Evolutionary conservation across 75 land plant genomes (phyloP).

Genomic region (Sequoia sempervirens): DNA sequence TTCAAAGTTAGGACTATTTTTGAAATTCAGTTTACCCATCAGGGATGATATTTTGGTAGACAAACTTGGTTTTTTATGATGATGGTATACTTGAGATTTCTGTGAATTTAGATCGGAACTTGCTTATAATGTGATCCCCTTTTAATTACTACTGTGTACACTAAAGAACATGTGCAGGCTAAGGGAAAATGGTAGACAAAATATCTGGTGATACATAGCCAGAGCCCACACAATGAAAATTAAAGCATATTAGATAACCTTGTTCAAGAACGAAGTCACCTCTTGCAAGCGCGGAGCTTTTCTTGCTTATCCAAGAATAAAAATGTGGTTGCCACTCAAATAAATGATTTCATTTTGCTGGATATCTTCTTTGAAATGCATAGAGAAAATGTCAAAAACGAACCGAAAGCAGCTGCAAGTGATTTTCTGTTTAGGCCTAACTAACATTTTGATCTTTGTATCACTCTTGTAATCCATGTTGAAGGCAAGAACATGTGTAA

Average conservation of each 20-base stretch:
- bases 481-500: not conserved
- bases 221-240: not conserved
- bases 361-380: not conserved
- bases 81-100: not conserved
- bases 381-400: not conserved
- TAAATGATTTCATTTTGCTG: conserved; percentile 3
- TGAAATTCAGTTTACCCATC: not conserved
- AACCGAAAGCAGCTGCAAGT: not conserved
- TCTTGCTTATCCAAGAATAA: not conserved
- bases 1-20: not conserved
- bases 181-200: not conserved
- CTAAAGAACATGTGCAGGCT: not conserved
- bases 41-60: not conserved
- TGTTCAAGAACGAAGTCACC: not conserved
- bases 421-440: not conserved
- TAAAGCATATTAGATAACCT: not conserved
- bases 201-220: not conserved
- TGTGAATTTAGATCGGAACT: not conserved
- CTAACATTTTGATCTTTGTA: not conserved
- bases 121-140: not conserved
- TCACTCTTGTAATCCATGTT: not conserved
- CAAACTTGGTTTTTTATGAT: not conserved
- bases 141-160: not conserved
- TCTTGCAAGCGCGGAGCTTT: not conserved
- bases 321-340: not conserved